These are phyloP conservation scores for Schizophyllum commune DNA, from an alignment of 1,284 basidiomycete genomes.

Conservation along the genomic window DNA sequence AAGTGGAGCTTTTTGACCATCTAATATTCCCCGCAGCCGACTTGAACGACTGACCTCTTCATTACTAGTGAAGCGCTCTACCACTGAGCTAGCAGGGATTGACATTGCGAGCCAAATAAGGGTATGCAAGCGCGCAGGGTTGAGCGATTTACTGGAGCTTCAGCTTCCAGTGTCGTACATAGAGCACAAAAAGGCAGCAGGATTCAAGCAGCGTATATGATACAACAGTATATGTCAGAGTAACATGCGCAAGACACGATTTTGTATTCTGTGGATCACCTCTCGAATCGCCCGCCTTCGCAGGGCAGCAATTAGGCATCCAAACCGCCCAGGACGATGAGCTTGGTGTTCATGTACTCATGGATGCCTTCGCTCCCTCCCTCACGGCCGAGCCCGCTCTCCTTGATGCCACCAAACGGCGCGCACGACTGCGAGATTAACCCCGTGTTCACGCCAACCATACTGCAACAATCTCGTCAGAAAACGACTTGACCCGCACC, in stretches of 20 bases:
- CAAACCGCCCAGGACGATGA: constrained; percentile 70
- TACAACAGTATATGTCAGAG: not conserved
- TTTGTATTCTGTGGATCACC: not conserved
- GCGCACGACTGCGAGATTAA: constrained; percentile 73
- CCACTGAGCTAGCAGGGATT: not conserved
- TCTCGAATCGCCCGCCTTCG: not conserved
- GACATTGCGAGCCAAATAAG: not conserved
- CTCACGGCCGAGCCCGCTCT: constrained; percentile 77
- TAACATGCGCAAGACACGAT: not conserved
- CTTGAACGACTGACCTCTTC: not conserved
- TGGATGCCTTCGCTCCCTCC: constrained; percentile 71
- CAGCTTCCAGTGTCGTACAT: too few relatives aligned
- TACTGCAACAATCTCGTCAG: constrained; percentile 23
- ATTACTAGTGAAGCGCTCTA: not conserved
- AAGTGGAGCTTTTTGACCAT: too few relatives aligned
- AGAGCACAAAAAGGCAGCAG: too few relatives aligned
- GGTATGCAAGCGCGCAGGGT: too few relatives aligned
- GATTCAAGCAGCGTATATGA: not conserved
- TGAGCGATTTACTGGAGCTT: too few relatives aligned
- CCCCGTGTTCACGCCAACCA: constrained; percentile 90
- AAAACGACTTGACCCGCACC: not conserved
- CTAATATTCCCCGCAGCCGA: not conserved
- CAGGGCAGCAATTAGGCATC: not conserved
- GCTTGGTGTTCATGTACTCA: constrained; percentile 78
- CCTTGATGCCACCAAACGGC: constrained; percentile 92